phyloP scores from a whole-genome alignment of 1,139 yeast genomes.

The Candida freyschussii region DNA sequence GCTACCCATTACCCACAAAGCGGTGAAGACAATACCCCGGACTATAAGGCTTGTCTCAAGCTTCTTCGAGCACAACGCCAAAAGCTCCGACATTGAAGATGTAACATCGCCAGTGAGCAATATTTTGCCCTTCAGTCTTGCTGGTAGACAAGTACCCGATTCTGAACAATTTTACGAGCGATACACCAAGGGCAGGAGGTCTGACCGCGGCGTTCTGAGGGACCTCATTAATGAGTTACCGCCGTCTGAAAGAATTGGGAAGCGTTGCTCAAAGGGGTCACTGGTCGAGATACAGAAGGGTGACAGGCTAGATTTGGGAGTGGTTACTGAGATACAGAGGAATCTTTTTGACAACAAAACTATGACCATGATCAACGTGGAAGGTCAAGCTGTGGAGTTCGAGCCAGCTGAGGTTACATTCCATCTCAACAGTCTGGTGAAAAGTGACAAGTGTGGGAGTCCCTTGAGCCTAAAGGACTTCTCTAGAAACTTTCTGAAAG shows the following conservation, averaged over 20 bases:
- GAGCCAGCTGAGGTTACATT: conserved; percentile 9
- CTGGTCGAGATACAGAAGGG: conserved; percentile 8
- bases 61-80: conserved; percentile 6
- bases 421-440: conserved; percentile 7
- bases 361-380: conserved; percentile 6
- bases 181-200: too few relatives aligned
- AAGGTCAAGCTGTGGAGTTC: conserved; percentile 5
- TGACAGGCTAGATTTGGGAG: conserved; percentile 2
- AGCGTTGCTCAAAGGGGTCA: conserved; percentile 9
- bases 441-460: not conserved
- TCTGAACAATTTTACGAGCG: too few relatives aligned
- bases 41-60: conserved; percentile 3
- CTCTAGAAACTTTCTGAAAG: conserved; percentile 2
- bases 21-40: conserved; percentile 5
- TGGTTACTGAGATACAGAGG: conserved; percentile 8
- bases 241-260: too few relatives aligned
- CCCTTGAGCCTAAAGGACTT: not conserved
- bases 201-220: too few relatives aligned
- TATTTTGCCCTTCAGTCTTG: too few relatives aligned
- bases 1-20: conserved; percentile 2
- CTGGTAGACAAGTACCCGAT: too few relatives aligned
- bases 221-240: too few relatives aligned
- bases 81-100: too few relatives aligned
- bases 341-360: conserved; percentile 5
- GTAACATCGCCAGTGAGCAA: too few relatives aligned